These are phyloP conservation scores for Paramecium primaurelia DNA, from an alignment of 73 alveolate genomes.

Conservation along the genomic window DNA sequence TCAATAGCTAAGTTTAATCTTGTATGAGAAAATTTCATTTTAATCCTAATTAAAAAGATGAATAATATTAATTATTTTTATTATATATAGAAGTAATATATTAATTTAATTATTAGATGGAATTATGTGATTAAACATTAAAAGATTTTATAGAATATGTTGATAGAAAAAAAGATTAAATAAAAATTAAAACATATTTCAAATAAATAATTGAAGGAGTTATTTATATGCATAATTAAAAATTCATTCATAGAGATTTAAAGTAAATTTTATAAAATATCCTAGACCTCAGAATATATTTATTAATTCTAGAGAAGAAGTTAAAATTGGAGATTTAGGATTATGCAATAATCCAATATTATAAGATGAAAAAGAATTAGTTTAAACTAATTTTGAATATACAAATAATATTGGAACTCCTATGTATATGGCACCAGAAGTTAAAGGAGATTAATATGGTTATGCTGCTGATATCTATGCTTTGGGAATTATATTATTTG, in stretches of 20 bases:
- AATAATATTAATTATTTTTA: background rate
- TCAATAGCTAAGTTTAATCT: background rate
- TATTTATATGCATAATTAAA: background rate
- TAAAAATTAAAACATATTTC: background rate
- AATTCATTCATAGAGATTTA: constrained; percentile 39
- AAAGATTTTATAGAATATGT: constrained; percentile 18
- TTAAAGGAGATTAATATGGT: background rate
- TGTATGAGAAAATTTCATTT: background rate
- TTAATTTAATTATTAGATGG: background rate
- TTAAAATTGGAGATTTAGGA: constrained; percentile 40
- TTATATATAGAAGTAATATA: background rate
- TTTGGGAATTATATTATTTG: background rate
- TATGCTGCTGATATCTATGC: background rate
- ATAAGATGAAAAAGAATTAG: background rate
- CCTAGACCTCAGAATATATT: constrained; percentile 40
- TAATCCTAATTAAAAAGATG: background rate
- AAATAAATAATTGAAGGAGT: constrained; percentile 19
- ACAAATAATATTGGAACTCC: constrained; percentile 7
- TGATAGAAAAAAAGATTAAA: background rate
- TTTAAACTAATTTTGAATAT: background rate
- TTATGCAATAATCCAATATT: background rate
- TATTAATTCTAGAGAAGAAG: constrained; percentile 9
- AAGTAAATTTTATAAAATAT: background rate
- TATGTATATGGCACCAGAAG: constrained; percentile 45
- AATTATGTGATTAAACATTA: constrained; percentile 28